A percentile compares a stretch with the other conserved stretches of the same genome.
Evolutionary conservation across 2,329 filamentous ascomycete genomes (phyloP).

Genomic region (Fusarium pilosicola): DNA sequence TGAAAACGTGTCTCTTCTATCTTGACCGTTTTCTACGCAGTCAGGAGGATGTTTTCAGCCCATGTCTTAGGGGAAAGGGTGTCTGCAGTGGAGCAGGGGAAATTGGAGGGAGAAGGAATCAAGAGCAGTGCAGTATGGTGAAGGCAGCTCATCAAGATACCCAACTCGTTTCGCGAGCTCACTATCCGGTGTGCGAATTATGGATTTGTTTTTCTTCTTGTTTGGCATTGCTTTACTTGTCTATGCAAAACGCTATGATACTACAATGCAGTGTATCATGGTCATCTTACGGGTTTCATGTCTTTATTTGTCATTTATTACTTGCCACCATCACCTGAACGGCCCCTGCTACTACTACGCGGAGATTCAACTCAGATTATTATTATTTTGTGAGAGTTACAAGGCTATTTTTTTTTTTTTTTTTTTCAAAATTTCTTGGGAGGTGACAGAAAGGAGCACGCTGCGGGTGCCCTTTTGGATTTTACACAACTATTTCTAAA

Average conservation of each 20-base stretch:
- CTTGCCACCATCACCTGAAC: constrained; percentile 13
- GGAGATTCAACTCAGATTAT: neutral
- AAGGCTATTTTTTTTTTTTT: neutral
- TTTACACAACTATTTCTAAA: constrained; percentile 18
- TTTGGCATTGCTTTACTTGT: constrained; percentile 35
- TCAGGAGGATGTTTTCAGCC: constrained; percentile 23
- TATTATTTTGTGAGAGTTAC: constrained; percentile 12
- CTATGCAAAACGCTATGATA: constrained; percentile 23
- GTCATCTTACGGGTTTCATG: constrained; percentile 28
- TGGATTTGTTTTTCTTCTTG: constrained; percentile 42
- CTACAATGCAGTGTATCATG: constrained; percentile 25
- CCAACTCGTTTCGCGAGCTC: constrained; percentile 52
- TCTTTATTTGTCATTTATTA: constrained; percentile 28
- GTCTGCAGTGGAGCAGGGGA: constrained; percentile 11
- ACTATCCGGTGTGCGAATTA: constrained; percentile 48
- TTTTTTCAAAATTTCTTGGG: neutral
- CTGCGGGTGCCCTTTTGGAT: constrained; percentile 8
- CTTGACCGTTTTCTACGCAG: constrained; percentile 19
- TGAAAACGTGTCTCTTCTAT: constrained; percentile 28
- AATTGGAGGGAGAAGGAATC: constrained; percentile 31
- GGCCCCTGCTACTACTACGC: neutral
- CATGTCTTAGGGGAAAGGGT: constrained; percentile 21
- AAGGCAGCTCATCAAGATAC: constrained; percentile 52
- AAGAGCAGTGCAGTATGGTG: constrained; percentile 39
- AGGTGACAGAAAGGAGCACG: constrained; percentile 1